Base-by-base conservation (phyloP, 2,329 filamentous ascomycete genomes). In the Fusarium avenaceum region DNA sequence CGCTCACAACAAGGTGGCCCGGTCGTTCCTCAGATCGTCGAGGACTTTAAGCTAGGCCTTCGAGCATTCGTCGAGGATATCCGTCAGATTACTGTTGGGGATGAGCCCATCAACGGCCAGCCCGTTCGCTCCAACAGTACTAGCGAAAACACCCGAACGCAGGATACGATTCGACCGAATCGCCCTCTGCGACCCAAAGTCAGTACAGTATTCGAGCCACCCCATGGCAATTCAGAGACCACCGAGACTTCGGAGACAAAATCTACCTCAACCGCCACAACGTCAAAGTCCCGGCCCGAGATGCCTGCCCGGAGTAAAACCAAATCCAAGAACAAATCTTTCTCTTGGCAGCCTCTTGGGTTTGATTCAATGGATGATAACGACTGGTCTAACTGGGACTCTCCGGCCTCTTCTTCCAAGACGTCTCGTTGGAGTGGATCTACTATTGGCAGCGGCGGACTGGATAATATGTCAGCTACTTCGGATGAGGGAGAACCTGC, bases 61-160 rank as follows among this genome's bases (percentile, higher is more conserved):
- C 94, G 92, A 89, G 97, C 93, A 2, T 99, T 99, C 79, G 89
- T 97, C 62, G 96, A 98, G 77, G 96, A 99, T 76, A 89, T 99
- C 47, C 87, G 94, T 70, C 96, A 98, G 79, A 96, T 95, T 15
- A 97, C 96, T 0, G 94, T 99, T 8, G 96, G 96, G 24, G 96
- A 99, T 55, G 96, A 99, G 81, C 92, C 90, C 17, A 88, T 93
- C 66, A 89, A 84, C 63, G 90, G 88, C 15, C 76, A 77, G 30
- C 14, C 67, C 35, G 54, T 63, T 32, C 70, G 71, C 50, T 70
- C 69, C 44, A 71, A 53, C 30, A 52, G 54, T 50, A 54, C 72
- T 4, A 72, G 75, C 63, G 67, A 64, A 39, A 69, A 72, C n/a
- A 51, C 26, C 35, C 67, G 74, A 38, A 76, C 83, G 54, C 82